These are phyloP conservation scores for Ophiocordyceps australis DNA, from an alignment of 2,329 filamentous ascomycete species.

Conservation along the genomic window DNA sequence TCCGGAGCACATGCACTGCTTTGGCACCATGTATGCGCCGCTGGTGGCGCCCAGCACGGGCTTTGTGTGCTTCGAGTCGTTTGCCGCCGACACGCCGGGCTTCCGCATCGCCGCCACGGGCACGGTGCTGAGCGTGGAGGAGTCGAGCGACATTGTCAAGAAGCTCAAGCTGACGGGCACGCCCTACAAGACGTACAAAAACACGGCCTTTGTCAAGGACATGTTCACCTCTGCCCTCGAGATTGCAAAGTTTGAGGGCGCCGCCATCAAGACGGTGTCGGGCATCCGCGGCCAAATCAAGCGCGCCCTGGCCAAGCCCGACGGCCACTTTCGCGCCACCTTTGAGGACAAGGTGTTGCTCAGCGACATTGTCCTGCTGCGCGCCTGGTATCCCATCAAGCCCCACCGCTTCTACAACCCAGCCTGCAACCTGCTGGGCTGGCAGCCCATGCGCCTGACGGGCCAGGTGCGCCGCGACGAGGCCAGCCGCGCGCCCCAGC, in stretches of 20 bases:
- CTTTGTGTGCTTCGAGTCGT: conserved; percentile 83
- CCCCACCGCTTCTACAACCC: conserved; percentile 95
- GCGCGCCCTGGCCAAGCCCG: conserved; percentile 77
- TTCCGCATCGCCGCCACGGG: conserved; percentile 93
- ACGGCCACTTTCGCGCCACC: conserved; percentile 89
- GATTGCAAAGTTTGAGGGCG: conserved; percentile 96
- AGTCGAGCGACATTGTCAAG: conserved; percentile 95
- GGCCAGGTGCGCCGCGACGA: conserved; percentile 73
- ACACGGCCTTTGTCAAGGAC: conserved; percentile 95
- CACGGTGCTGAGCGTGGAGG: conserved; percentile 84
- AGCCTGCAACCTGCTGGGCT: conserved; percentile 81
- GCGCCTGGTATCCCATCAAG: conserved; percentile 92
- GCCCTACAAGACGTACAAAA: conserved; percentile 98
- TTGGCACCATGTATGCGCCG: conserved; percentile 87
- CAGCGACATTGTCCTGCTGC: conserved; percentile 88
- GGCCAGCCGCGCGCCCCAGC: conserved; percentile 56
- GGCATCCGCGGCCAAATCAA: conserved; percentile 96
- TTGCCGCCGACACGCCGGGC: conserved; percentile 68
- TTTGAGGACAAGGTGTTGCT: conserved; percentile 98
- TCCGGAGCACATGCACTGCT: conserved; percentile 98
- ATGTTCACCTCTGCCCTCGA: conserved; percentile 93
- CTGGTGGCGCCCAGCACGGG: conserved; percentile 91
- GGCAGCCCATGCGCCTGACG: conserved; percentile 87
- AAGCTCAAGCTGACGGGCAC: conserved; percentile 92
- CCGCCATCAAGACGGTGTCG: conserved; percentile 87